Evolutionary conservation across 2,329 filamentous ascomycete species (phyloP).

Genomic region (Leptosphaerulina australis): DNA sequence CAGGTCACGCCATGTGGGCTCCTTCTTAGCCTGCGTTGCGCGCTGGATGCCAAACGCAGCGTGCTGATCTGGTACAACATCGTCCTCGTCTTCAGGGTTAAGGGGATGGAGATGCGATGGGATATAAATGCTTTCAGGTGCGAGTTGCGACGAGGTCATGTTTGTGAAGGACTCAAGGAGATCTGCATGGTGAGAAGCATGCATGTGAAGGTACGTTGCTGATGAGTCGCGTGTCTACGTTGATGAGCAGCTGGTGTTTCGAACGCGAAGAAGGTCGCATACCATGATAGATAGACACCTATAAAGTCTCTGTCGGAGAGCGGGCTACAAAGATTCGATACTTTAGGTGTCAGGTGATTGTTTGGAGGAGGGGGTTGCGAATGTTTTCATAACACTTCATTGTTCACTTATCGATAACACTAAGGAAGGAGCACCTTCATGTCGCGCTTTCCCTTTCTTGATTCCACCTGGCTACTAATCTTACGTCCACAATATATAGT

Average conservation of each 20-base stretch:
- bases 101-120: conserved; percentile 78
- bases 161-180: conserved; percentile 69
- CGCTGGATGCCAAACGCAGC: conserved; percentile 85
- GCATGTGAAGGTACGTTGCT: conserved; percentile 78
- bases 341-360: no score
- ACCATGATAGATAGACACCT: conserved; percentile 1
- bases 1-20: conserved; percentile 79
- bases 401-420: conserved; percentile 4
- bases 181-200: conserved; percentile 72
- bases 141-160: conserved; percentile 36
- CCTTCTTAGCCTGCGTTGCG: conserved; percentile 73
- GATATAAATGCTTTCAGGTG: conserved; percentile 78
- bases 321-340: no score
- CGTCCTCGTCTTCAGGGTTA: conserved; percentile 87
- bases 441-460: conserved; percentile 1
- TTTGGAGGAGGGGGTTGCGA: neutral
- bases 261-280: neutral
- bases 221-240: conserved; percentile 71
- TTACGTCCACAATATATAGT: neutral
- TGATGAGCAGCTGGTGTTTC: neutral
- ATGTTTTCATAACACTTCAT: neutral
- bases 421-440: conserved; percentile 2
- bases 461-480: neutral
- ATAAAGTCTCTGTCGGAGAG: neutral
- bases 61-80: conserved; percentile 86